A percentile compares a stretch with the other conserved stretches of the same genome.
These are phyloP conservation scores for Neonectria ditissima DNA, from an alignment of 2,329 filamentous ascomycete species.

Conservation along the genomic window DNA sequence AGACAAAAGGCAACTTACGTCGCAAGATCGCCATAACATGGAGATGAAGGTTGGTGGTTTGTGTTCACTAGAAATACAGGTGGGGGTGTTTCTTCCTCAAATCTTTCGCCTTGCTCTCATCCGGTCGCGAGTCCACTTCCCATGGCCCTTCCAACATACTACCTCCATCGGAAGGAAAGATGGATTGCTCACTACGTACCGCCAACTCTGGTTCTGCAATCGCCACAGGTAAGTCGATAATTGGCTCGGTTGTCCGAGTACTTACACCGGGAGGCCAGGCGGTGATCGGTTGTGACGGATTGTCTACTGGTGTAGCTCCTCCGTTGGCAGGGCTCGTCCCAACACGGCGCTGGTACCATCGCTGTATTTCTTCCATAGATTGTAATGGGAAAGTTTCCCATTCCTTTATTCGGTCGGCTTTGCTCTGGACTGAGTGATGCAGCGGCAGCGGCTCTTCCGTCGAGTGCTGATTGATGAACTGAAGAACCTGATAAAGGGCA, in stretches of 20 bases:
- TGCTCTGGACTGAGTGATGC: slow-evolving; percentile 34
- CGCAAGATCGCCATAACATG: too few relatives aligned
- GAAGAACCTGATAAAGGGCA: slow-evolving; percentile 43
- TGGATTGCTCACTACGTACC: not conserved
- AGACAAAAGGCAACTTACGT: too few relatives aligned
- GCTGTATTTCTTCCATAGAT: slow-evolving; percentile 29
- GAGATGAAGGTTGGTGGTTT: too few relatives aligned
- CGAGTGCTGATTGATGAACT: slow-evolving; percentile 19
- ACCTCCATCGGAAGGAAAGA: not conserved
- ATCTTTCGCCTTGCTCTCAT: slow-evolving; percentile 33
- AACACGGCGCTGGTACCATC: slow-evolving; percentile 37
- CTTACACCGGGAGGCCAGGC: not conserved
- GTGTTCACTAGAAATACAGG: slow-evolving; percentile 36
- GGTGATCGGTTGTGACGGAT: not conserved
- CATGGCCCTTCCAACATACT: slow-evolving; percentile 21
- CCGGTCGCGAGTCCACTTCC: not conserved
- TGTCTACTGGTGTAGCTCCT: not conserved
- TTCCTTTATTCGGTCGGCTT: slow-evolving; percentile 45
- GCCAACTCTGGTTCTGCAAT: not conserved
- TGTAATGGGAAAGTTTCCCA: slow-evolving; percentile 45
- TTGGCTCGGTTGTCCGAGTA: slow-evolving; percentile 1
- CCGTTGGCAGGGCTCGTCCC: not conserved
- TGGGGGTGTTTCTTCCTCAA: slow-evolving; percentile 33
- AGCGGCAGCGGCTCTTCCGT: slow-evolving; percentile 9
- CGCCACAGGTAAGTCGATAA: not conserved